A percentile compares a stretch with the other conserved stretches of the same genome.
Conservation (phyloP, 257 asterid species). For the Nicotiana noctiflora region DNA sequence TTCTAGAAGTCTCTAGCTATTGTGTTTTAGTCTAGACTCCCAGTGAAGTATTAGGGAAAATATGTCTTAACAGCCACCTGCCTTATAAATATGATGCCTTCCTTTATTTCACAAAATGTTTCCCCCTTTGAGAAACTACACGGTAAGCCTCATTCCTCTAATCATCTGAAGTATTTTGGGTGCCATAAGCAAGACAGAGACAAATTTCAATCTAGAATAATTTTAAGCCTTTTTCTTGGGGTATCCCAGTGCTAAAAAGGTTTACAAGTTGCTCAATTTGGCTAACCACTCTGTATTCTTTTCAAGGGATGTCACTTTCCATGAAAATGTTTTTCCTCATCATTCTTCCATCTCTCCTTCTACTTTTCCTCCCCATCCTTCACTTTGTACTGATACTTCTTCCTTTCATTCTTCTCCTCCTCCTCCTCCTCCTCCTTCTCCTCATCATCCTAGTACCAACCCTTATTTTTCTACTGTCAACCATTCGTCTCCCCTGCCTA, state of each 20-base stretch:
- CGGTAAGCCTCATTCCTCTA: background rate
- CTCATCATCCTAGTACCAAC: background rate
- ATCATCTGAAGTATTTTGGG: background rate
- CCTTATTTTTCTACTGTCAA: slow-evolving; percentile 9
- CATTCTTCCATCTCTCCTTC: slow-evolving; percentile 15
- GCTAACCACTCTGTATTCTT: no score
- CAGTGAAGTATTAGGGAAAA: no score
- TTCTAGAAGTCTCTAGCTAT: no score
- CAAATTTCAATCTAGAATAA: background rate
- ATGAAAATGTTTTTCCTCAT: background rate
- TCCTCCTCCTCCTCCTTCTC: background rate
- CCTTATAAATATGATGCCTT: background rate
- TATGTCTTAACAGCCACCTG: background rate
- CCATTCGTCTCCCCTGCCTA: background rate
- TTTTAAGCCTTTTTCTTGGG: background rate
- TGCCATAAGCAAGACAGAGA: background rate
- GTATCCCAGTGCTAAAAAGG: background rate
- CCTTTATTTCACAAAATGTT: no score
- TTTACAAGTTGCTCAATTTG: background rate
- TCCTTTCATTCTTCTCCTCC: background rate
- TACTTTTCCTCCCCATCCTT: slow-evolving; percentile 11
- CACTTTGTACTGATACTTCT: background rate
- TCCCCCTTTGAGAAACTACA: background rate
- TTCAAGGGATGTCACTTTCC: background rate
- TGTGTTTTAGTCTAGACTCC: no score